A percentile compares a stretch with the other conserved stretches of the same genome.
Evolutionary conservation across 192 early-diverging fungal genomes (phyloP).

Genomic region (Hyaloraphidium curvatum): DNA sequence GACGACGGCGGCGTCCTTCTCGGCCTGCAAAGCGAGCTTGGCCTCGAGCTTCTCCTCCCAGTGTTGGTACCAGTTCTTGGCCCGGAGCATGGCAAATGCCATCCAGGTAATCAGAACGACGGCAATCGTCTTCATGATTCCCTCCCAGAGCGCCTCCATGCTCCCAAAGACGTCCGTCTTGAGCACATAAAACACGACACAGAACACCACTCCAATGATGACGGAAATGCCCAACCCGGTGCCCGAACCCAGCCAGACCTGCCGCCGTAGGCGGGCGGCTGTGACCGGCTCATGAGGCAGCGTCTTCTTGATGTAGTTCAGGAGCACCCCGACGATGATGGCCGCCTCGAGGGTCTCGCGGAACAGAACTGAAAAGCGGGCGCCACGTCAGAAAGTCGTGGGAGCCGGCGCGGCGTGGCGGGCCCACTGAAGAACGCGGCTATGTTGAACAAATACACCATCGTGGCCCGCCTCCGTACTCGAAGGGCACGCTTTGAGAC

Average conservation of each 20-base stretch:
- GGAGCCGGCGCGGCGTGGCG: background rate
- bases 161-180: background rate
- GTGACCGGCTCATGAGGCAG: slow-evolving; percentile 11
- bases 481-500: no score
- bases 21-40: background rate
- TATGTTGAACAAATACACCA: no score
- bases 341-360: slow-evolving; percentile 73
- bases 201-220: background rate
- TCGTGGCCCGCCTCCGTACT: no score
- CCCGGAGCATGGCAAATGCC: slow-evolving; percentile 60
- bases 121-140: slow-evolving; percentile 59
- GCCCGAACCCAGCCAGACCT: background rate
- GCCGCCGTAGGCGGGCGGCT: background rate
- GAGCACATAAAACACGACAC: background rate
- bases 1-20: background rate
- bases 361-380: slow-evolving; percentile 58
- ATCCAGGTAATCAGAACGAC: slow-evolving; percentile 54
- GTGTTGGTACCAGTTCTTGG: slow-evolving; percentile 54
- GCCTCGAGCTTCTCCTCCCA: slow-evolving; percentile 45
- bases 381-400: slow-evolving; percentile 32
- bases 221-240: background rate
- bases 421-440: no score
- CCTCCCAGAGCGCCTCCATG: slow-evolving; percentile 27
- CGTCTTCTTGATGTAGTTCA: slow-evolving; percentile 51
- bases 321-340: slow-evolving; percentile 70